Percentiles rank a stretch among this genome's conserved stretches.
Conservation (phyloP, 176 grass and related monocot species). For the Cenchrus americanus region DNA sequence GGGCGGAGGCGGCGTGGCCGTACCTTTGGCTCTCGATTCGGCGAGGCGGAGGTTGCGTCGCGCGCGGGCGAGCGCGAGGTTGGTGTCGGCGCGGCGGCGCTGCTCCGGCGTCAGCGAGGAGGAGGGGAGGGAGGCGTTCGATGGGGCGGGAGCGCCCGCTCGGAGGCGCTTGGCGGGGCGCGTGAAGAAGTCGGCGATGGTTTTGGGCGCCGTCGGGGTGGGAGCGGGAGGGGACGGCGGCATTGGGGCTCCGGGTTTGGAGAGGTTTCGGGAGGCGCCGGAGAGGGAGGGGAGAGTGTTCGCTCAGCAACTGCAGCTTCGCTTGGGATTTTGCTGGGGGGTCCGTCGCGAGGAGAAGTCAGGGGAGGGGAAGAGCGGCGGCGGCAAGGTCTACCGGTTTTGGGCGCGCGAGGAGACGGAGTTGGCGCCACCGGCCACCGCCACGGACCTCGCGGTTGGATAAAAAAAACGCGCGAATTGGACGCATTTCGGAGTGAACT, state of each 20-base stretch:
- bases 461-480: neutral
- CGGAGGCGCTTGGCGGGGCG: slow-evolving; percentile 83
- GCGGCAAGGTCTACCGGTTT: neutral
- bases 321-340: neutral
- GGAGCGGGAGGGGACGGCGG: slow-evolving; percentile 45
- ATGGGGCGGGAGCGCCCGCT: slow-evolving; percentile 8
- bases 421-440: neutral
- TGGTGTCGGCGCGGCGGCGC: slow-evolving; percentile 71
- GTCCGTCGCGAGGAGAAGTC: neutral
- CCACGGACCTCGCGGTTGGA: too few relatives aligned
- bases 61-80: slow-evolving; percentile 71
- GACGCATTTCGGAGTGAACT: neutral
- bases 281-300: neutral
- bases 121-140: slow-evolving; percentile 41
- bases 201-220: slow-evolving; percentile 63
- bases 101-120: slow-evolving; percentile 60
- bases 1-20: neutral
- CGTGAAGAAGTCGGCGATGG: slow-evolving; percentile 63
- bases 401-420: neutral
- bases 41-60: slow-evolving; percentile 68
- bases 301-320: neutral
- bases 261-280: neutral
- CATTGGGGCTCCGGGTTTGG: neutral
- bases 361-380: neutral
- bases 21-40: slow-evolving; percentile 89